Percentiles rank a stretch among this genome's conserved stretches.
Conservation (phyloP, 108 stramenopile species). For the Stephanodiscus triporus region DNA sequence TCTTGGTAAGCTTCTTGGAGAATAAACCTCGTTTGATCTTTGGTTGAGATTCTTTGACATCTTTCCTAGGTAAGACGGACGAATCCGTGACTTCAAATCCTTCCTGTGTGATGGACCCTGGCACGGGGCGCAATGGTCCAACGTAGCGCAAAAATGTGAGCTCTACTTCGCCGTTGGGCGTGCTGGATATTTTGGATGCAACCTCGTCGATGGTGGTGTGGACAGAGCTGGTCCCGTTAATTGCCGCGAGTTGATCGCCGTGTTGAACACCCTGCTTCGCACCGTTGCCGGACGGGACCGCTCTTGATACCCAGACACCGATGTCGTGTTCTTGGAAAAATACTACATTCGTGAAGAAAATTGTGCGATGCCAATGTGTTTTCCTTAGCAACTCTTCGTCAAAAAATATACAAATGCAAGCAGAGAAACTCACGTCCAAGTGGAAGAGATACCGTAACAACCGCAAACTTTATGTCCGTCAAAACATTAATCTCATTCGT, state of each 20-base stretch:
- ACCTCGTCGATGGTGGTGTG: conserved; percentile 78
- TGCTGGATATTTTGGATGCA: conserved; percentile 49
- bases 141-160: conserved; percentile 76
- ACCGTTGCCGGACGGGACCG: conserved; percentile 70
- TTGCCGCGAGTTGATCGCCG: conserved; percentile 83
- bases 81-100: conserved; percentile 48
- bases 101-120: conserved; percentile 44
- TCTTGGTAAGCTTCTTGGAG: background rate
- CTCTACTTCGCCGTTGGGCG: conserved; percentile 53
- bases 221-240: conserved; percentile 68
- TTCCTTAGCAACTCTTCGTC: background rate
- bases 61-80: background rate
- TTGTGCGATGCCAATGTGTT: background rate
- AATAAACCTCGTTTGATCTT: background rate
- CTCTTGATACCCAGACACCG: conserved; percentile 79
- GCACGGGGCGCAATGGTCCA: conserved; percentile 66
- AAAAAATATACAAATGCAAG: background rate
- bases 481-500: conserved; percentile 56
- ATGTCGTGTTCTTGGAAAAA: conserved; percentile 71
- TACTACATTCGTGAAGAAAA: conserved; percentile 15
- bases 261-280: conserved; percentile 56
- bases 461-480: conserved; percentile 69
- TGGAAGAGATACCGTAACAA: conserved; percentile 66
- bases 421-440: conserved; percentile 64
- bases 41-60: background rate